Base-by-base conservation (phyloP, 2,329 filamentous ascomycete species). In the Ascosphaera pollenicola region DNA sequence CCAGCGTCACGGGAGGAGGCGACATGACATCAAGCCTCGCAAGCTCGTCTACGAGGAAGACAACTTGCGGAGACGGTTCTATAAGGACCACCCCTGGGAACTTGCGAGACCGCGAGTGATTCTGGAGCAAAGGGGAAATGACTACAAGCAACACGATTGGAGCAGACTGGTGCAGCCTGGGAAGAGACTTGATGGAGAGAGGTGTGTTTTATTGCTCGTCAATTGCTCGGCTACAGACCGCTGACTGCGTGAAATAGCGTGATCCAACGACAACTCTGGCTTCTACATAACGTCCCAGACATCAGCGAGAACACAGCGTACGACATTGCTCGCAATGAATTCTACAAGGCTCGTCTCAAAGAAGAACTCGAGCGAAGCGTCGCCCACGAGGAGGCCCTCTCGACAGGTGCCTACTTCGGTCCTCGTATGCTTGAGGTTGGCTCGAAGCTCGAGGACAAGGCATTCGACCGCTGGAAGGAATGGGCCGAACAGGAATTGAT, bases 61-160 rank as follows among this genome's bases (percentile, higher is more conserved):
- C 59, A 59, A 63, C 43, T 65, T 98, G 51, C 76, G 89, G 45
- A 66, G 61, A 47, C 72, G 75, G 19, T 98, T 95, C 62, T 98
- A 81, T 64, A 73, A 69, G 51, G 87, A 98, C 57, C 89, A 98
- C 55, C 89, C 89, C 3, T 98, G 89, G 89, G 89, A 98, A 60
- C 63, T 98, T 52, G 89, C 89, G 15, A 70, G 87, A 45, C 89
- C 89, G 40, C 70, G 82, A 48, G 67, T 93, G 42, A 65, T 98
- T 36, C 62, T 95, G 8, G 89, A 98, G 60, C 65, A 75, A 48
- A 78, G 87, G 51, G 89, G 89, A 39, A 79, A 78, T 53, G 87
- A 98, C 52, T 65, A 72, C 39, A 71, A 77, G 54, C 65, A 61
- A 40, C 75, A 73, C 50, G 73, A 94, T 57, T 95, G 87, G 87